phyloP scores from a whole-genome alignment of 1,284 basidiomycete species.

The Ceraceosorus bombacis region DNA sequence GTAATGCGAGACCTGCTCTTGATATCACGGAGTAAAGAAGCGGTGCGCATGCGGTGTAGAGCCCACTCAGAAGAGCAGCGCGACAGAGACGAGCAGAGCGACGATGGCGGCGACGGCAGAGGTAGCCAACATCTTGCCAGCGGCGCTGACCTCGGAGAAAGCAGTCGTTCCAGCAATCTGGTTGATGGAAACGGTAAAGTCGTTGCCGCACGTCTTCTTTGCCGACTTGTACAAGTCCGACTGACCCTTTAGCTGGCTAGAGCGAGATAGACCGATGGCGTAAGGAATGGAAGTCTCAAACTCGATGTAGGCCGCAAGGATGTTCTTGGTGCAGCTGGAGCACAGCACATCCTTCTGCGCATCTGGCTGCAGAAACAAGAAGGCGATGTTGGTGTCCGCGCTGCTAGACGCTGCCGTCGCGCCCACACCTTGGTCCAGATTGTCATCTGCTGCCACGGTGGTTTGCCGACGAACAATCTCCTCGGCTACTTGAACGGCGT shows the following conservation, averaged over 20 bases:
- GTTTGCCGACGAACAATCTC: not conserved
- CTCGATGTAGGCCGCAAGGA: constrained; percentile 36
- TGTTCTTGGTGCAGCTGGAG: constrained; percentile 32
- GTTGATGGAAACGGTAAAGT: constrained; percentile 27
- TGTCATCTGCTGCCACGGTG: not conserved
- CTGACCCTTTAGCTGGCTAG: constrained; percentile 28
- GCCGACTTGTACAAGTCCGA: constrained; percentile 31
- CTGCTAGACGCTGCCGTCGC: constrained; percentile 2
- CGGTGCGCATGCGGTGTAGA: no score
- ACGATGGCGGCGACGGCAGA: no score
- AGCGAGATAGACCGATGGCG: constrained; percentile 33
- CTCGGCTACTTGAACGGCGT: not conserved
- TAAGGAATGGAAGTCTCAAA: constrained; percentile 42
- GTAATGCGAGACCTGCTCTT: no score
- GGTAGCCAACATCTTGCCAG: no score
- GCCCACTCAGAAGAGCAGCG: no score
- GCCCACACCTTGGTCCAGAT: not conserved
- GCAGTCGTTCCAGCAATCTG: constrained; percentile 27
- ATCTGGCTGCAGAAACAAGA: constrained; percentile 32
- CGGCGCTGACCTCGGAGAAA: constrained; percentile 18
- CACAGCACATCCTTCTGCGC: constrained; percentile 32
- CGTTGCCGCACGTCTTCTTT: constrained; percentile 23
- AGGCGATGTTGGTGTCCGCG: constrained; percentile 28
- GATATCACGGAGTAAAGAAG: no score
- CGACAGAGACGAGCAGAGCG: no score